Evolutionary conservation across 1,284 basidiomycete genomes (phyloP), one percentile per base, ranked within the genome.

Genomic region (Leucoagaricus sp.): DNA sequence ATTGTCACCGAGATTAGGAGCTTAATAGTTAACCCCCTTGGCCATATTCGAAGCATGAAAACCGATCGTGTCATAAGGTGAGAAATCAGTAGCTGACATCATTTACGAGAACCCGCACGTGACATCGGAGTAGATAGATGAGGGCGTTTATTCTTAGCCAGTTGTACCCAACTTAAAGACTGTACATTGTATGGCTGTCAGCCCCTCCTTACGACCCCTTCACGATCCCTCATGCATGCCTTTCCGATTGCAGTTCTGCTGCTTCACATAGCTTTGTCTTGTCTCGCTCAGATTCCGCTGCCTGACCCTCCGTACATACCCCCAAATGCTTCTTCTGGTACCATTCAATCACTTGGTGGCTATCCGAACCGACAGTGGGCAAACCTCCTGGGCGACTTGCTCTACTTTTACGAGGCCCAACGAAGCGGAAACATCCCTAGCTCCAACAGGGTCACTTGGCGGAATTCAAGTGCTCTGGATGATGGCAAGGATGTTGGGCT

Each of bases 351-450:
- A 4, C 63, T 70, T 31, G 72, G 72, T 42, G 72, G 72, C 36
- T 70, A 62, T 29, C 84, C 89, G 13, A 93, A 94, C 67, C 64
- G 81, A 2, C 91, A 95, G 67, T 96, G 94, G 91, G 79, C 84
- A 1, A 85, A 78, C 34, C 73, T 96, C 0, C 80, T 96, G 0
- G 93, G 93, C 12, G 86, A 91, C 69, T 71, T 89, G 31, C 70
- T 97, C 19, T 96, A 86, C 68, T 96, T 96, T 71, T 97, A 96
- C 68, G 94, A 97, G 61, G 93, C 87, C 0, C 94, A 97, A 67
- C 79, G 94, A 40, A 91, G 90, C 58, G 94, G 94, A 12, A 78
- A 77, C 46, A 79, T 96, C 4, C 84, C 89, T 0, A 65, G 71
- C 10, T 79, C 77, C 4, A 92, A 92, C 61, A 82, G 94, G 23